These are phyloP conservation scores for Penicillium palitans DNA, from an alignment of 2,329 filamentous ascomycete species.

Conservation along the genomic window DNA sequence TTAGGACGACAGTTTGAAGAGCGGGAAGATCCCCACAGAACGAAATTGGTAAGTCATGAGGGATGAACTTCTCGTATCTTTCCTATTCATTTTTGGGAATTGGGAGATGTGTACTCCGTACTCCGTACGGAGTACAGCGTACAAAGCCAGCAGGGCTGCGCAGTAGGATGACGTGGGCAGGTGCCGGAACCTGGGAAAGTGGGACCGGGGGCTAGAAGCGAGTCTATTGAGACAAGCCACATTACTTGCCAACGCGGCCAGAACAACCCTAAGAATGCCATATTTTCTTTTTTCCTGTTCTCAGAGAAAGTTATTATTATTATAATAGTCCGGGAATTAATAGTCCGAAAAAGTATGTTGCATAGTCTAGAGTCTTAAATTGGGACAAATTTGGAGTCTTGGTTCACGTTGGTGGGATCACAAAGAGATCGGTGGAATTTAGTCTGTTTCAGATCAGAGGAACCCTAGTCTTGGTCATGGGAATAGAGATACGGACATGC, in stretches of 20 bases:
- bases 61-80: background rate
- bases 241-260: background rate
- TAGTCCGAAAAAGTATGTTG: background rate
- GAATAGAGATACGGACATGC: background rate
- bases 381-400: background rate
- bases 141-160: background rate
- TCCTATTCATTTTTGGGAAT: background rate
- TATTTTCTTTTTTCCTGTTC: background rate
- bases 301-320: background rate
- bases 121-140: background rate
- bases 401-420: background rate
- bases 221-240: slow-evolving; percentile 1
- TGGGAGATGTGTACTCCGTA: background rate
- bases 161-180: slow-evolving; percentile 5
- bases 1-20: background rate
- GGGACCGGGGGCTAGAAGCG: slow-evolving; percentile 1
- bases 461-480: background rate
- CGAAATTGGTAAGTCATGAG: background rate
- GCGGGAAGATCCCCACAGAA: background rate
- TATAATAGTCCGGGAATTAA: background rate
- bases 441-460: background rate
- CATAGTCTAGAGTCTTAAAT: background rate
- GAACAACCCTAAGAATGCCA: background rate
- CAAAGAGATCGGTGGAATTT: background rate
- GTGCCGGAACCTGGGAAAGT: slow-evolving; percentile 1